Evolutionary conservation across 352 stramenopile species (phyloP).

Genomic region (Phytophthora foliorum): DNA sequence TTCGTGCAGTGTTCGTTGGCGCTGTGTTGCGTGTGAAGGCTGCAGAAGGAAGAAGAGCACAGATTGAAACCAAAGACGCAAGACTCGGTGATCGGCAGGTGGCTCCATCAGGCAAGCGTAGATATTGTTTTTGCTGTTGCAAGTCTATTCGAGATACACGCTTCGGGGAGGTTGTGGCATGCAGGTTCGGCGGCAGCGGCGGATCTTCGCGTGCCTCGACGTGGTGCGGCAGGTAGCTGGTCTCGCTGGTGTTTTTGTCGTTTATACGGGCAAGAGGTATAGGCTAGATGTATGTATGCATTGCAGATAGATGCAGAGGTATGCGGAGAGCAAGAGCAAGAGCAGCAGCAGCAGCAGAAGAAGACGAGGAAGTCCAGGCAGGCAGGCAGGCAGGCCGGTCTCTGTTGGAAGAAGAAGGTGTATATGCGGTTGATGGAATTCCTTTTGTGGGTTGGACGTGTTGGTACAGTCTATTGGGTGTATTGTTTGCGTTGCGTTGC

Average conservation of each 20-base stretch:
- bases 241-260: not conserved
- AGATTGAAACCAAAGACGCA: not conserved
- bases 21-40: not conserved
- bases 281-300: not conserved
- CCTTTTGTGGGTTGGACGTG: not conserved
- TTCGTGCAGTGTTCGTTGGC: not conserved
- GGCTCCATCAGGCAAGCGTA: not conserved
- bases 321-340: not conserved
- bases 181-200: not conserved
- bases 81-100: not conserved
- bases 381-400: not conserved
- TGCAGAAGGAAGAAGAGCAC: not conserved
- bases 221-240: not conserved
- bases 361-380: not conserved
- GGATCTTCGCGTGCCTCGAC: not conserved
- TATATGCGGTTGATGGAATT: not conserved
- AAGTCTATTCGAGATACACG: not conserved
- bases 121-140: not conserved
- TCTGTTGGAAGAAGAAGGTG: not conserved
- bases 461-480: not conserved
- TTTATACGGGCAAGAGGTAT: not conserved
- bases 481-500: not conserved
- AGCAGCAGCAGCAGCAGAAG: too few relatives aligned
- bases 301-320: not conserved
- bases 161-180: constrained; percentile 9